Evolutionary conservation across 225 moss, liverwort and hornwort genomes (phyloP).

Genomic region (Antitrichia curtipendula): DNA sequence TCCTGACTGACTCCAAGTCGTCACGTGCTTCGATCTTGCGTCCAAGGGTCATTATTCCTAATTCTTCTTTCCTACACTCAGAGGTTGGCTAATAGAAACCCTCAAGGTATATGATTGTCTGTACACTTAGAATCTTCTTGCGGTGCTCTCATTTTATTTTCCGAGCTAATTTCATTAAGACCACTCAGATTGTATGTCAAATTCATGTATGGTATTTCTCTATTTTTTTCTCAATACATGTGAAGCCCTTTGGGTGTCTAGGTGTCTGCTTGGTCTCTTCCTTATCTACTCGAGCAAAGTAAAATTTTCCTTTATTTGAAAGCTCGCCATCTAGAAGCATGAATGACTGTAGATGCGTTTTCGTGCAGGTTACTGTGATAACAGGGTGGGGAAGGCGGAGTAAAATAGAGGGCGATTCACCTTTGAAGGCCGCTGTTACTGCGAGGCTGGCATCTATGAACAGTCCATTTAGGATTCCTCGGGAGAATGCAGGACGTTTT

Average conservation of each 20-base stretch:
- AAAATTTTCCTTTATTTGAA: not conserved
- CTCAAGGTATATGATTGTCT: not conserved
- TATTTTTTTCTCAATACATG: not conserved
- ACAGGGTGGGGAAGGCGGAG: slow-evolving; percentile 66
- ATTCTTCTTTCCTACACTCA: not conserved
- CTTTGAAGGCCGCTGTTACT: slow-evolving; percentile 44
- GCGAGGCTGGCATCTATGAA: slow-evolving; percentile 50
- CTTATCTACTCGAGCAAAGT: not conserved
- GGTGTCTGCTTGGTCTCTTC: not conserved
- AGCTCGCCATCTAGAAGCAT: not conserved
- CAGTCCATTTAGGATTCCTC: slow-evolving; percentile 45
- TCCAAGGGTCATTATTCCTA: not conserved
- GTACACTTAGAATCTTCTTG: not conserved
- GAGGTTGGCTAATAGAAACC: not conserved
- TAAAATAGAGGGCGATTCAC: slow-evolving; percentile 54
- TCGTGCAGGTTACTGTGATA: slow-evolving; percentile 48
- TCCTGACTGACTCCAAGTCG: not conserved
- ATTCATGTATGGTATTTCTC: not conserved
- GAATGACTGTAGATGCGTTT: not conserved
- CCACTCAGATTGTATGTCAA: not conserved
- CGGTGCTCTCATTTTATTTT: not conserved
- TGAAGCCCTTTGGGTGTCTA: not conserved
- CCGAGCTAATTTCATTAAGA: not conserved
- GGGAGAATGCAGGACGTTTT: slow-evolving; percentile 53
- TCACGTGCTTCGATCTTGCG: not conserved